Evolutionary conservation across 2,329 filamentous ascomycete species (phyloP).

Genomic region (Penicillium brevicompactum): DNA sequence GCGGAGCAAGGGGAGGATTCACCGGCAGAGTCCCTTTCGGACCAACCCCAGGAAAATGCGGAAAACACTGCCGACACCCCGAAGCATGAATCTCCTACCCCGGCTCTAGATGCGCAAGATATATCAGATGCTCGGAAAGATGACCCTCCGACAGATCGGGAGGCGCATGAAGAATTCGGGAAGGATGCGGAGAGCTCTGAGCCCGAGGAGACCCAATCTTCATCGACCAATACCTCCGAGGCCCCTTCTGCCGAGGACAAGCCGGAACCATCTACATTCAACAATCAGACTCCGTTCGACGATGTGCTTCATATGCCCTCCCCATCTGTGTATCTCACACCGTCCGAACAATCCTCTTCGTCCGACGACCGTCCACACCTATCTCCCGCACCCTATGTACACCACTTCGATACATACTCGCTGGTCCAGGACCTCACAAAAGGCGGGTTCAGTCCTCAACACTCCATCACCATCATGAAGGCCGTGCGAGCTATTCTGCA

Average conservation of each 20-base stretch:
- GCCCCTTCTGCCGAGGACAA: slow-evolving; percentile 13
- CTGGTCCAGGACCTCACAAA: slow-evolving; percentile 77
- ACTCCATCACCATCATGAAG: slow-evolving; percentile 90
- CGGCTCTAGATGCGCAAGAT: slow-evolving; percentile 13
- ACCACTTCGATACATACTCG: slow-evolving; percentile 94
- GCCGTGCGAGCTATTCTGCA: slow-evolving; percentile 76
- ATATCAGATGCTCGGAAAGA: slow-evolving; percentile 15
- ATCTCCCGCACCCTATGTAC: slow-evolving; percentile 76
- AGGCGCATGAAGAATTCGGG: slow-evolving; percentile 24
- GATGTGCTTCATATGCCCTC: slow-evolving; percentile 47
- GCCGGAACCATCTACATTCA: slow-evolving; percentile 19
- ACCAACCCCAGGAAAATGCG: slow-evolving; percentile 11
- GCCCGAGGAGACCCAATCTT: slow-evolving; percentile 8
- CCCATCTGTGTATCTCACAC: slow-evolving; percentile 37
- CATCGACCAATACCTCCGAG: slow-evolving; percentile 11
- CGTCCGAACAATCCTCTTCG: slow-evolving; percentile 24
- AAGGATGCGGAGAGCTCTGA: slow-evolving; percentile 18
- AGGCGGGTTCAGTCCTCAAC: slow-evolving; percentile 70
- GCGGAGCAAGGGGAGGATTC: not conserved
- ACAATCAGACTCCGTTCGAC: slow-evolving; percentile 33
- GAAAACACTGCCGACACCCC: slow-evolving; percentile 8
- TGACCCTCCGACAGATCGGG: slow-evolving; percentile 18
- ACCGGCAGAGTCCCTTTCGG: slow-evolving; percentile 14
- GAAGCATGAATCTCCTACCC: slow-evolving; percentile 3
- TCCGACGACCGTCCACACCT: slow-evolving; percentile 57